Base-by-base conservation (phyloP, 1,139 yeast species). In the Geotrichum bryndzae region DNA sequence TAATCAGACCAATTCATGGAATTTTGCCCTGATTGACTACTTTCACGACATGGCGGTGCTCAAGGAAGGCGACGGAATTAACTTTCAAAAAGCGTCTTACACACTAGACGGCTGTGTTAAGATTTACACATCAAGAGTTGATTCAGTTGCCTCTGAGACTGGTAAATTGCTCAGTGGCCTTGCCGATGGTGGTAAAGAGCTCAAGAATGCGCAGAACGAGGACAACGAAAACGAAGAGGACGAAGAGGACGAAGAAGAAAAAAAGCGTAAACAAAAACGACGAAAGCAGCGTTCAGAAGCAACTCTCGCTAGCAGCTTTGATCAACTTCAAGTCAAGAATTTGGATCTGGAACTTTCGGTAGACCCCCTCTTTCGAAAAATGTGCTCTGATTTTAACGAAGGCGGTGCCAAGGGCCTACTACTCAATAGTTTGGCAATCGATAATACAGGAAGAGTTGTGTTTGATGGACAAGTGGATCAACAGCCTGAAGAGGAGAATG, bases 361-460 rank as follows among this genome's bases (percentile, higher is more conserved):
- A 58, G 97, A 92, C 73, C 97, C 97, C 0, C 78, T 92, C 58
- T 90, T 92, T 74, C 87, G 90, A 66, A 90, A 90, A 69, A 92
- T 96, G 58, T 79, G 92, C 57, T 90, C 96, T 0, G 97, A 91
- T 65, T 92, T 91, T 70, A 97, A 92, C 73, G 97, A 92, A 75
- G 97, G 97, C 48, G 97, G 98, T 5, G 92, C 97, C 10, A 90
- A 87, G 69, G 88, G 96, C 60, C 77, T 92, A 62, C 76, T 92
- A 58, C 76, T 90, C 68, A 91, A 90, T 68, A 84, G 92, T 0
- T 79, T 92, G 61, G 78, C 77, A 60, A 80, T 86, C 23, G 88
- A 86, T 67, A 66, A 74, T 3, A 71, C 78, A 0, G 90, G 91
- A 0, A 73, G 88, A 60, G 84, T 87, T n/a, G 82, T 85, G 1